Evolutionary conservation across 129 eudicot species (phyloP).

Genomic region (Chrysanthemum makinoi): DNA sequence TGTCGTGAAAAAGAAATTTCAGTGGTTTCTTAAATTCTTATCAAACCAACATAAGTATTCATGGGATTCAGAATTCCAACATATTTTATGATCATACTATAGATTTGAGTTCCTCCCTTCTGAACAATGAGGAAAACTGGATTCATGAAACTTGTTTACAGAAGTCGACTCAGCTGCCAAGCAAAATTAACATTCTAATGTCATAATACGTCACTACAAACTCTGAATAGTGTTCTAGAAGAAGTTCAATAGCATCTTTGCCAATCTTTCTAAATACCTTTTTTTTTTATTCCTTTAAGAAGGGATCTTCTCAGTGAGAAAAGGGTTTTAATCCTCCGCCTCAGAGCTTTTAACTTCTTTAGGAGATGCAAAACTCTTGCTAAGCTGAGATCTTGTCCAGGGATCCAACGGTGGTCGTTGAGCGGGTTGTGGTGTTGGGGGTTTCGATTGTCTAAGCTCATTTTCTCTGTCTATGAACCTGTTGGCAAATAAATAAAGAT

Average conservation of each 20-base stretch:
- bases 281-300: constrained; percentile 17
- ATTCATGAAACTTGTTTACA: neutral
- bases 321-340: constrained; percentile 35
- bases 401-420: constrained; percentile 86
- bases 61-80: too few relatives aligned
- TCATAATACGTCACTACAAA: constrained; percentile 14
- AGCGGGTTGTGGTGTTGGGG: constrained; percentile 75
- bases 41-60: too few relatives aligned
- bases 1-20: too few relatives aligned
- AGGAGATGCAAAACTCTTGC: constrained; percentile 85
- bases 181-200: constrained; percentile 15
- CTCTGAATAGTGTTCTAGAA: constrained; percentile 4
- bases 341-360: constrained; percentile 70
- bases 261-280: constrained; percentile 7
- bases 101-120: constrained; percentile 1
- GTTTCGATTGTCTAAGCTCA: constrained; percentile 93
- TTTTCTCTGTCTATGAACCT: constrained; percentile 96
- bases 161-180: neutral
- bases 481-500: constrained; percentile 15
- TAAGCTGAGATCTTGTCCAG: constrained; percentile 82
- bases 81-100: constrained; percentile 12
- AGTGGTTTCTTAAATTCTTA: too few relatives aligned
- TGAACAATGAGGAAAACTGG: neutral
- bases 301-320: constrained; percentile 12
- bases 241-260: neutral